Percentiles rank a stretch among this genome's conserved stretches.
phyloP scores from a whole-genome alignment of 2,329 filamentous ascomycete species.

The Aspergillus fumigatiaffinis region DNA sequence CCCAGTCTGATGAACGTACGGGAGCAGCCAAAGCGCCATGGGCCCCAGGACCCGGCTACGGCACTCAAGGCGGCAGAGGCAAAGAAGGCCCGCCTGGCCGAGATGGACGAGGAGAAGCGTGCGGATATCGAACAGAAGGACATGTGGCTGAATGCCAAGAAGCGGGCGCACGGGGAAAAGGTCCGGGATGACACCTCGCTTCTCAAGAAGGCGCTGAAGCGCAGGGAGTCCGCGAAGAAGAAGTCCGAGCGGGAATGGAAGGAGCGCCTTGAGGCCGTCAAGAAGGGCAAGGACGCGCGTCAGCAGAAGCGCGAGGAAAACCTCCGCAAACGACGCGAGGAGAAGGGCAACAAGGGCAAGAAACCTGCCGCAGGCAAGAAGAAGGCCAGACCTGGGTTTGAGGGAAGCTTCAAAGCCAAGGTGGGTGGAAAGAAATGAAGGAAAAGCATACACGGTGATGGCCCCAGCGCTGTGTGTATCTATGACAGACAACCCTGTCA shows the following conservation, averaged over 20 bases:
- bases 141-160: slow-evolving; percentile 85
- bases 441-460: not conserved
- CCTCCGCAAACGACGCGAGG: slow-evolving; percentile 68
- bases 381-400: slow-evolving; percentile 64
- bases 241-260: slow-evolving; percentile 89
- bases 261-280: slow-evolving; percentile 67
- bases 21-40: slow-evolving; percentile 70
- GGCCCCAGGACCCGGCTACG: slow-evolving; percentile 77
- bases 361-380: slow-evolving; percentile 35
- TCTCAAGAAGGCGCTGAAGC: slow-evolving; percentile 91
- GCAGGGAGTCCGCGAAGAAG: slow-evolving; percentile 83
- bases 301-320: slow-evolving; percentile 82
- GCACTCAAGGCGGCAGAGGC: slow-evolving; percentile 82
- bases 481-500: not conserved
- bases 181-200: slow-evolving; percentile 80
- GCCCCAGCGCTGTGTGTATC: not conserved
- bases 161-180: slow-evolving; percentile 82
- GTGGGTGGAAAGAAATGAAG: slow-evolving; percentile 41
- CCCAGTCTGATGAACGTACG: slow-evolving; percentile 61
- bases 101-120: slow-evolving; percentile 73
- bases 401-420: slow-evolving; percentile 64
- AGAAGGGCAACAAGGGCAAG: slow-evolving; percentile 60
- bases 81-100: slow-evolving; percentile 74
- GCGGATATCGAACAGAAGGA: slow-evolving; percentile 91
- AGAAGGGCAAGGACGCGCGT: slow-evolving; percentile 70